Base-by-base conservation (phyloP, 164 flowering plant species). In the Protea cynaroides region DNA sequence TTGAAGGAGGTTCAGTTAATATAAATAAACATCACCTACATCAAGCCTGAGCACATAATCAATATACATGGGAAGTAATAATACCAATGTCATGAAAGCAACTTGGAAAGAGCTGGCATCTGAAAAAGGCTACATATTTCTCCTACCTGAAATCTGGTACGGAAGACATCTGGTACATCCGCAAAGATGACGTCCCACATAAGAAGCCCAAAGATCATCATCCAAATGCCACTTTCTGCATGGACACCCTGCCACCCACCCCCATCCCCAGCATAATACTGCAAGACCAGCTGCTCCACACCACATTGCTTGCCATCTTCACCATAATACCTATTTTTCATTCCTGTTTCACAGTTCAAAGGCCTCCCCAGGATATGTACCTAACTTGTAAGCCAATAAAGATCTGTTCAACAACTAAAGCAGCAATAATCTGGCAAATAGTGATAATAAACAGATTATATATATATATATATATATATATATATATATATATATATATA, bases 161-260 rank as follows among this genome's bases (percentile, higher is more conserved):
- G 82, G 72, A 93, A 93, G 70, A 87, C 97, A 83, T 90, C 80
- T 36, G 94, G 87, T 50, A 87, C 77, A 65, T 90, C 96, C 36
- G 96, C 77, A 77, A 90, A 93, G 24, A 93, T 81, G 22, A 83
- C 52, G 70, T 90, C 96, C 98, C 98, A 93, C 96, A 90, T 79
- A 50, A 93, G 89, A 69, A 90, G 89, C 49, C 89, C 89, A 78
- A 90, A 93, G 52, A 90, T 83, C 55, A 95, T 89, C 77, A 87
- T 79, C 98, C 98, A 93, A 79, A 93, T 89, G 61, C 95, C 96
- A 80, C 85, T 86, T 66, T 93, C 97, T 11, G 97, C 69, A 71
- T 90, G 98, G 64, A 88, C 85, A 62, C 96, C 96, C 47, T 84
- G 82, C 98, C 98, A 93, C 47, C 84, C 86, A 62, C 96, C 98